These are phyloP conservation scores for Athelia sp. DNA, from an alignment of 1,284 basidiomycete species.

Conservation along the genomic window DNA sequence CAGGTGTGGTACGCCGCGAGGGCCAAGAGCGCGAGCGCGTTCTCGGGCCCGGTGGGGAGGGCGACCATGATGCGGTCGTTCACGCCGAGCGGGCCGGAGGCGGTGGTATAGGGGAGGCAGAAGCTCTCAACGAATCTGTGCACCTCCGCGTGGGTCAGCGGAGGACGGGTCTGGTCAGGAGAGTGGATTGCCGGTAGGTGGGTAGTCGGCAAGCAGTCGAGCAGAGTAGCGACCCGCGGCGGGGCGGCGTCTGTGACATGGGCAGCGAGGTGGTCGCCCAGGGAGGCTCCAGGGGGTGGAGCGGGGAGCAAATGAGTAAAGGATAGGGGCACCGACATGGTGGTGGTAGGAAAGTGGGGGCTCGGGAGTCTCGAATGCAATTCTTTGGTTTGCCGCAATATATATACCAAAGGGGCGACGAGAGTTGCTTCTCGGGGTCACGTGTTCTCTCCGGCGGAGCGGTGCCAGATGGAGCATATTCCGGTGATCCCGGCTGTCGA, in stretches of 20 bases:
- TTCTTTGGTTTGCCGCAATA: too few relatives aligned
- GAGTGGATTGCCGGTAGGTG: constrained; percentile 29
- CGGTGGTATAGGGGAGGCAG: constrained; percentile 26
- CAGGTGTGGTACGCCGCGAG: constrained; percentile 36
- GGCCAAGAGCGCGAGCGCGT: constrained; percentile 36
- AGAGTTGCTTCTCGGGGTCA: too few relatives aligned
- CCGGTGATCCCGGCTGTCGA: too few relatives aligned
- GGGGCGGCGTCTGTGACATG: constrained; percentile 21
- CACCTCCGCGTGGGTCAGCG: constrained; percentile 26
- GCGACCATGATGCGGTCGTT: constrained; percentile 40
- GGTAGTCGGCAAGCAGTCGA: constrained; percentile 32
- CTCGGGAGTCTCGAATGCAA: too few relatives aligned
- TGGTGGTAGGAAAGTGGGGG: too few relatives aligned
- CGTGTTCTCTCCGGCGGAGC: too few relatives aligned
- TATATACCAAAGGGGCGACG: too few relatives aligned
- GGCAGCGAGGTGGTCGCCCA: constrained; percentile 30
- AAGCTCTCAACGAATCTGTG: constrained; percentile 31
- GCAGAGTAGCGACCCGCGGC: constrained; percentile 25
- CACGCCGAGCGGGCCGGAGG: constrained; percentile 22
- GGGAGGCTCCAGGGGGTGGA: constrained; percentile 20
- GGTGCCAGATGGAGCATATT: too few relatives aligned
- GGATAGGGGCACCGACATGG: constrained; percentile 30
- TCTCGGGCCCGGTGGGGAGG: constrained; percentile 39
- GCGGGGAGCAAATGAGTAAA: constrained; percentile 22
- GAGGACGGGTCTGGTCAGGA: constrained; percentile 16